These are phyloP conservation scores for Aureobasidium sp. DNA, from an alignment of 2,329 filamentous ascomycete genomes.

Conservation along the genomic window DNA sequence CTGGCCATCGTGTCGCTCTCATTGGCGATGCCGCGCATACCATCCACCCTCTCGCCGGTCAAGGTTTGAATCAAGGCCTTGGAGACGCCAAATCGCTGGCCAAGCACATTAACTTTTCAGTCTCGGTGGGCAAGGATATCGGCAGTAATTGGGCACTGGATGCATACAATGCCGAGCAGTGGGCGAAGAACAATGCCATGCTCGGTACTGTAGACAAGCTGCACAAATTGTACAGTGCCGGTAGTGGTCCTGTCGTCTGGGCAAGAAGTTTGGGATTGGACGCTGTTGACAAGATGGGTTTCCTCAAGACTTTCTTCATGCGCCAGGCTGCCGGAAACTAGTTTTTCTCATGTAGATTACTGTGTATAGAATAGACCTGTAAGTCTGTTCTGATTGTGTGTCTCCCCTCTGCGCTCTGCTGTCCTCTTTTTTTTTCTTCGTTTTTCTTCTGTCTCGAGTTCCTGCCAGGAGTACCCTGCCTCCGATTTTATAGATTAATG, in stretches of 20 bases:
- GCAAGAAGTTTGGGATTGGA: slow-evolving; percentile 69
- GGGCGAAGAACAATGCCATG: slow-evolving; percentile 70
- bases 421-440: too few relatives aligned
- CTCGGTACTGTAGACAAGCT: slow-evolving; percentile 80
- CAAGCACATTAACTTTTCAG: slow-evolving; percentile 65
- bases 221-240: slow-evolving; percentile 83
- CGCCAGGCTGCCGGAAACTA: slow-evolving; percentile 46
- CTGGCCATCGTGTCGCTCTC: slow-evolving; percentile 80
- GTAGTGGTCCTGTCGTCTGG: slow-evolving; percentile 70
- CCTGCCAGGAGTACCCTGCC: too few relatives aligned
- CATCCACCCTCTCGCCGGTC: slow-evolving; percentile 87
- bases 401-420: too few relatives aligned
- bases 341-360: background rate
- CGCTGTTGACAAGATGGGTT: slow-evolving; percentile 65
- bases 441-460: too few relatives aligned
- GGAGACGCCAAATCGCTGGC: slow-evolving; percentile 78
- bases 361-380: background rate
- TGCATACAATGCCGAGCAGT: slow-evolving; percentile 72
- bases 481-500: too few relatives aligned
- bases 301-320: slow-evolving; percentile 84
- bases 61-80: slow-evolving; percentile 89
- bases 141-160: slow-evolving; percentile 73
- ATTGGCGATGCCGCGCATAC: slow-evolving; percentile 94
- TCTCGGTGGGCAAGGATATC: slow-evolving; percentile 79
- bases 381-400: too few relatives aligned